Base-by-base conservation (phyloP, 228 moss, liverwort and hornwort genomes). In the Sphagnum fallax region DNA sequence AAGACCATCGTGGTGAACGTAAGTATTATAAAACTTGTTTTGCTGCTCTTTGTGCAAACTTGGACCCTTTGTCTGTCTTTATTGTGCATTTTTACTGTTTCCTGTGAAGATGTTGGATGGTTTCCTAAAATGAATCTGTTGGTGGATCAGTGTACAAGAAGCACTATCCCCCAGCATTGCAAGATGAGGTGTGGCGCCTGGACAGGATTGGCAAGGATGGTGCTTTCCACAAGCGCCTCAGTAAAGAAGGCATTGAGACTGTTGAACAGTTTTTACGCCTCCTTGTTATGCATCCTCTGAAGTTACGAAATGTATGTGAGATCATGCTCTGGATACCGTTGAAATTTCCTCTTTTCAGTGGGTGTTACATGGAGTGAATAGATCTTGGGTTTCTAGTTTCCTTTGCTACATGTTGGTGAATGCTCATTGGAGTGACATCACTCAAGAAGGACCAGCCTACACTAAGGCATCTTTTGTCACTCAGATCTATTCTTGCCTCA, bases 121-220 rank as follows among this genome's bases (percentile, higher is more conserved):
- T 32, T 32, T 32, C 32, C 32, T 32, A 2, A 32, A 32, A 3
- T 32, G 2, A 32, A 32, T 32, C 32, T 32, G 32, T 32, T 32
- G 1, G 32, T 50, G 55, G 16, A n/a, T 6, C 86, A 89, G 89
- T 94, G 52, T 94, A 94, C 72, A 94, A 91, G 76, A 94, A 94
- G 75, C 94, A 94, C 65, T 94, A 94, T 67, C 93, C 93, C 4
- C 93, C 93, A 18, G 86, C 88, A 6, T 73, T 94, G 64, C 61
- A 73, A 64, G 93, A 94, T 62, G 93, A 94, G 67, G 91, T 94
- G 5, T 94, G 93, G 91, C 89, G 89, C 0, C 48, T 94, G 63
- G 93, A 94, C 69, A 94, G 91, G 73, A 91, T 94, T 14, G 93
- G 93, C 0, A 91, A 94, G 67, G 93, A 94, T 65, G 93, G 93